Base-by-base conservation (phyloP, 2,329 filamentous ascomycete genomes). In the Hypoxylon sp. region DNA sequence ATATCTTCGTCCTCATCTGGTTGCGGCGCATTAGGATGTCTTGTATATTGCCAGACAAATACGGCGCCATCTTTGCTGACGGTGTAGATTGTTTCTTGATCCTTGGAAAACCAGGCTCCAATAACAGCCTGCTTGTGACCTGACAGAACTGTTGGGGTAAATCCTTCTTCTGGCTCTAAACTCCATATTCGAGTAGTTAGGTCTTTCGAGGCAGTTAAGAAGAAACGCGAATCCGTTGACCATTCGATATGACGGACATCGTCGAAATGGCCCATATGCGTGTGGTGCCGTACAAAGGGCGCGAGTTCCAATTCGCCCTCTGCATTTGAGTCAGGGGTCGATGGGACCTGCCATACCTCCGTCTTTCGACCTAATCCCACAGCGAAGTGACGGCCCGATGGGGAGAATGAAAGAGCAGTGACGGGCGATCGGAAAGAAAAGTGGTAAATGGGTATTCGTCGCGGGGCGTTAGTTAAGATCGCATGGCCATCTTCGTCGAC, bases 31-130 rank as follows among this genome's bases (percentile, higher is more conserved):
- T 88, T 82, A 77, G 88, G 83, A 76, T 89, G 85, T 63, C 87
- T 78, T 89, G 73, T 87, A 80, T 96, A 99, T 77, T 93, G 90
- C 96, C 96, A 99, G 71, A 92, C 89, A 76, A 98, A 98, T 0
- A 98, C 87, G 2, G 96, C 95, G n/a, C 96, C 97, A 79, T 99
- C 97, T 79, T 97, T 97, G 81, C 95, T 98, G 71, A 97, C 90
- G 0, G 96, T 98, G 79, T 96, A 99, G 60, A 99, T 97, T 54
- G 89, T 93, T 82, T 99, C 97, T 79, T 99, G 96, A 74, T 97
- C 91, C 69, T 92, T 90, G 0, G 95, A 97, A 78, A 99, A 99
- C 90, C 94, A 99, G n/a, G 95, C 95, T n/a, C 92, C 93, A 61
- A 97, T 87, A 2, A 99, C 92, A 14, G 89, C 91, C 80, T 98